phyloP scores from a whole-genome alignment of 441 rosid species.

The Adansonia grandidieri region DNA sequence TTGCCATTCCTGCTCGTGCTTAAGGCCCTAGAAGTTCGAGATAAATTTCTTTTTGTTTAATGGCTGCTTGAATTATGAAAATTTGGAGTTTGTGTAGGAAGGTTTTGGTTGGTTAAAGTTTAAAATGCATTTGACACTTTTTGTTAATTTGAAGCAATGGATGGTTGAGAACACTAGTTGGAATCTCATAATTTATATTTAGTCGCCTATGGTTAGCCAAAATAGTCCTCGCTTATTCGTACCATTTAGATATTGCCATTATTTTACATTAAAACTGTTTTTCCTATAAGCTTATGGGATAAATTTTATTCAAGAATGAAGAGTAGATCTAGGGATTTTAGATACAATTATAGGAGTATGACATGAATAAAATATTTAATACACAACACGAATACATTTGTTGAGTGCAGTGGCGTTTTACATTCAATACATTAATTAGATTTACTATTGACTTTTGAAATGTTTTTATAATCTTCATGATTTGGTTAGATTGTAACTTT shows the following conservation, averaged over 20 bases:
- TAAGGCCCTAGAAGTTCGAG: constrained; percentile 31
- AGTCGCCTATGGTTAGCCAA: background rate
- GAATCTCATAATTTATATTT: background rate
- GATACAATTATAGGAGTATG: too few relatives aligned
- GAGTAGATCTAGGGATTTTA: too few relatives aligned
- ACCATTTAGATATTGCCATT: background rate
- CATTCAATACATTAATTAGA: too few relatives aligned
- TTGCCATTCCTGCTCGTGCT: constrained; percentile 31
- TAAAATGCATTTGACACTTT: background rate
- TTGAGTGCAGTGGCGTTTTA: too few relatives aligned
- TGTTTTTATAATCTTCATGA: too few relatives aligned
- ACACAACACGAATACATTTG: too few relatives aligned
- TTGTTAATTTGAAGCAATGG: background rate
- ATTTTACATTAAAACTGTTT: background rate
- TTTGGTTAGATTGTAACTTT: too few relatives aligned
- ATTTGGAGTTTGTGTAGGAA: constrained; percentile 23
- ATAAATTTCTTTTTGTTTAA: background rate
- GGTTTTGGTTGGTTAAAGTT: background rate
- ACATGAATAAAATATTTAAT: too few relatives aligned
- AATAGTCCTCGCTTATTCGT: background rate
- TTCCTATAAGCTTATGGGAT: too few relatives aligned
- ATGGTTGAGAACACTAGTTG: constrained; percentile 5
- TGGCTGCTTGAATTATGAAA: constrained; percentile 14
- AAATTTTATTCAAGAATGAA: too few relatives aligned
- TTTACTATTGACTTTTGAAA: too few relatives aligned